Percentiles rank a stretch among this genome's conserved stretches.
Evolutionary conservation across 352 stramenopile species (phyloP).

Genomic region (Phytopythium ostracodes): DNA sequence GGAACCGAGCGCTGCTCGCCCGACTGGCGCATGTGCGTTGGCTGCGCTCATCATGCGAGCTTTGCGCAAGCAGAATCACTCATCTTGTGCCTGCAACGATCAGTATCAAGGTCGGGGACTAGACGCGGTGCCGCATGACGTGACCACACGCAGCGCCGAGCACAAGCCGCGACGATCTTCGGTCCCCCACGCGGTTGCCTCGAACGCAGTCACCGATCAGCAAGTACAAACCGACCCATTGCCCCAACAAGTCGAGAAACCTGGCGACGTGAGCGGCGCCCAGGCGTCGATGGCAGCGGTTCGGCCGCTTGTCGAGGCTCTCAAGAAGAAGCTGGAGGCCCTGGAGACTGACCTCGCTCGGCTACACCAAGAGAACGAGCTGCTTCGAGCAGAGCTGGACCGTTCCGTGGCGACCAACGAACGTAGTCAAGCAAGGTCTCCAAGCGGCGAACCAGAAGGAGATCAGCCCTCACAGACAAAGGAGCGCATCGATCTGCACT

Average conservation of each 20-base stretch:
- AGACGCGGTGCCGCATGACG: background rate
- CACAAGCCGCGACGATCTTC: background rate
- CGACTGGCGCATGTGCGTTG: constrained; percentile 35
- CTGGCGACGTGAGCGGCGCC: background rate
- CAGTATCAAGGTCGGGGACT: background rate
- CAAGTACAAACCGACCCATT: background rate
- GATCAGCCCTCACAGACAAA: background rate
- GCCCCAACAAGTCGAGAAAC: background rate
- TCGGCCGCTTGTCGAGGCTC: constrained; percentile 24
- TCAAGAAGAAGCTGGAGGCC: constrained; percentile 35
- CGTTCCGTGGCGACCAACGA: background rate
- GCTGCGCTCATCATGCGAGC: background rate
- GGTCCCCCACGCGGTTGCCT: no score
- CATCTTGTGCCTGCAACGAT: background rate
- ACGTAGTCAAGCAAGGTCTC: background rate
- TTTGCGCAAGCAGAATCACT: no score
- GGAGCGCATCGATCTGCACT: constrained; percentile 27
- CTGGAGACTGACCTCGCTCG: constrained; percentile 45
- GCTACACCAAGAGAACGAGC: constrained; percentile 48
- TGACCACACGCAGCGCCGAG: background rate
- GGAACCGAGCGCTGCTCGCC: constrained; percentile 32
- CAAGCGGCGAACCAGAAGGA: background rate
- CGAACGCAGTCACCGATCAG: background rate
- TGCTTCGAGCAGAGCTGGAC: constrained; percentile 32
- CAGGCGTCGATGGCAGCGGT: background rate